Percentiles rank a stretch among this genome's conserved stretches.
These are phyloP conservation scores for Blastobotrys mokoenaii DNA, from an alignment of 805 yeast species.

Conservation along the genomic window DNA sequence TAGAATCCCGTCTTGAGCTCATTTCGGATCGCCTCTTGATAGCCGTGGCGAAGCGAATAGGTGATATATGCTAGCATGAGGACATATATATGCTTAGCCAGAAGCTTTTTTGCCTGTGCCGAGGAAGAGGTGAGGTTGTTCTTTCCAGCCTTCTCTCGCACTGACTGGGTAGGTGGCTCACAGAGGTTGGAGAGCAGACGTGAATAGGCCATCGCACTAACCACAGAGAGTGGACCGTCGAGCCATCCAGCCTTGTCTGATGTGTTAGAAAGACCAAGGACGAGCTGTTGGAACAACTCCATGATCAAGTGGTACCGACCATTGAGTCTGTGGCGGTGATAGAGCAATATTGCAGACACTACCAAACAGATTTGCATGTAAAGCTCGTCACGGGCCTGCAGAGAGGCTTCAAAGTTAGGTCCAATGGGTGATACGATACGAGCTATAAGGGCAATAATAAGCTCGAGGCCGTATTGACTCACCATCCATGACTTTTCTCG, in stretches of 20 bases:
- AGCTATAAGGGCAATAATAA: slow-evolving; percentile 36
- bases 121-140: slow-evolving; percentile 46
- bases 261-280: slow-evolving; percentile 37
- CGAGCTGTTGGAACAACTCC: slow-evolving; percentile 38
- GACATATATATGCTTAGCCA: slow-evolving; percentile 57
- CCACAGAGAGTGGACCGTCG: slow-evolving; percentile 14
- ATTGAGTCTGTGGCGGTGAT: slow-evolving; percentile 61
- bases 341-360: slow-evolving; percentile 52
- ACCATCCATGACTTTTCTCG: slow-evolving; percentile 49
- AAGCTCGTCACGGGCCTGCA: slow-evolving; percentile 21
- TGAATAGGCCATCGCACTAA: slow-evolving; percentile 41
- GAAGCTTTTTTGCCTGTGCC: slow-evolving; percentile 44
- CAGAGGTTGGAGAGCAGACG: slow-evolving; percentile 62
- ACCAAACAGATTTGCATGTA: slow-evolving; percentile 39
- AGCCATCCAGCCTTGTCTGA: slow-evolving; percentile 10
- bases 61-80: slow-evolving; percentile 52
- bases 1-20: slow-evolving; percentile 49
- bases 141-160: slow-evolving; percentile 24
- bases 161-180: slow-evolving; percentile 48
- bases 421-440: slow-evolving; percentile 18
- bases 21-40: slow-evolving; percentile 39
- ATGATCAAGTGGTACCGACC: slow-evolving; percentile 66
- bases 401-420: slow-evolving; percentile 17
- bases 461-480: slow-evolving; percentile 59
- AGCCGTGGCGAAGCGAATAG: slow-evolving; percentile 42